Base-by-base conservation (phyloP, 305 asterid species). In the Caryopteris hybrid region DNA sequence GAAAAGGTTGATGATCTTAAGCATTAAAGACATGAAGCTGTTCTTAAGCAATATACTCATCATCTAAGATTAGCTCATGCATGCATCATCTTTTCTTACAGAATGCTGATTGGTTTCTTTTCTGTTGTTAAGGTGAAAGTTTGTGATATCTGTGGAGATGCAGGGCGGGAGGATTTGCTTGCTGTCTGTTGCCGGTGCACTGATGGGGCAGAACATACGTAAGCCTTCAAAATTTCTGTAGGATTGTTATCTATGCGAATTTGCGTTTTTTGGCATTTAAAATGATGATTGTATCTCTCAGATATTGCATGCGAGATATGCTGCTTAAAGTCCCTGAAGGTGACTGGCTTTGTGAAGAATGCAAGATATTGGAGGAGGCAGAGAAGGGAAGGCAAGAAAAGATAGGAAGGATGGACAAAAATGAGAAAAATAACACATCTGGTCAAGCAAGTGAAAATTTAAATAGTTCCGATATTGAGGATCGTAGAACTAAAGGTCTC, bases 191-290 rank as follows among this genome's bases (percentile, higher is more conserved):
- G 82, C 69, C 77, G 77, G 77, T 92, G 98, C 76, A 81, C 79
- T 63, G 98, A 92, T 83, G 98, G 98, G 55, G 98, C 98, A 22
- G 98, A 92, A 77, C 98, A 92, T 78, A 90, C 97, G 98, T 92
- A 84, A 82, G 96, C 50, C 48, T 66, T 64, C 1, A 27, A 47
- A 60, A 60, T 25, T 65, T 66, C 16, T 69, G 16, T 54, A 17
- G 22, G 8, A 9, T 56, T 17, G 57, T 57, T 55, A 17, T 20
- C n/a, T 21, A 25, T 71, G 29, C 33, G 17, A 41, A 9, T 29
- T 55, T 62, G 34, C 39, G 10, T 13, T 42, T 31, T 18, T 55
- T 60, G 70, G 65, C 62, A 45, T 69, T 64, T 61, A 47, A 47
- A 60, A 47, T 45, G 45, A 61, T 38, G 63, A 31, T 81, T 45